phyloP scores from a whole-genome alignment of 345 rosid genomes.

The Gossypium longicalyx region DNA sequence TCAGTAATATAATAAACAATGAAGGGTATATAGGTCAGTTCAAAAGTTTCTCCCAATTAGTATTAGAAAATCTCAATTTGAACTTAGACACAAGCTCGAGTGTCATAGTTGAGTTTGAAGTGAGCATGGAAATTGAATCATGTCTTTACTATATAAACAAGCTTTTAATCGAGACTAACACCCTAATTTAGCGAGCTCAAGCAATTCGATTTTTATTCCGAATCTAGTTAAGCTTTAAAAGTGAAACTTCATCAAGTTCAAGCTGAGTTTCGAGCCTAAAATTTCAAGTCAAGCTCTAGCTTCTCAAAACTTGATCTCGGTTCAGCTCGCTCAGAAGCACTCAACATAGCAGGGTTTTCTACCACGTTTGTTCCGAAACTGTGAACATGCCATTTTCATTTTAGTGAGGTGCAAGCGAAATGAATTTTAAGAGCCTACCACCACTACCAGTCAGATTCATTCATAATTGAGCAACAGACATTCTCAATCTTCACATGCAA shows the following conservation, averaged over 20 bases:
- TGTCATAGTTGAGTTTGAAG: not conserved
- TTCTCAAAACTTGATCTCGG: not conserved
- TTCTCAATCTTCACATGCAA: not conserved
- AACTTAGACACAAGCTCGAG: not conserved
- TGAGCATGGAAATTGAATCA: not conserved
- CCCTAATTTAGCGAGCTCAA: not conserved
- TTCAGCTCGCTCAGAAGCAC: not conserved
- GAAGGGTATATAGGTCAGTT: too few species aligned
- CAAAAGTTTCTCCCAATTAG: not conserved
- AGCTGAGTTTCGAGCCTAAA: not conserved
- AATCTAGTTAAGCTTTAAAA: too few species aligned
- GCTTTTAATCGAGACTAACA: not conserved
- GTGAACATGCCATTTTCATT: not conserved
- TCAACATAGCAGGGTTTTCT: not conserved
- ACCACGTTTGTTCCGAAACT: not conserved
- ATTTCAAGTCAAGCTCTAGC: not conserved
- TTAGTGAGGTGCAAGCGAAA: not conserved
- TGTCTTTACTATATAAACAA: not conserved
- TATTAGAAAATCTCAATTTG: not conserved
- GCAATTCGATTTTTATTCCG: not conserved
- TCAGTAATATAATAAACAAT: too few species aligned
- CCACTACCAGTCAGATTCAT: not conserved
- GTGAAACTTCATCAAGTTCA: not conserved
- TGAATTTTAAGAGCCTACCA: not conserved
- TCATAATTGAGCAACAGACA: not conserved